Conservation (phyloP, 768 basidiomycete species). For the Amanita rubescens region DNA sequence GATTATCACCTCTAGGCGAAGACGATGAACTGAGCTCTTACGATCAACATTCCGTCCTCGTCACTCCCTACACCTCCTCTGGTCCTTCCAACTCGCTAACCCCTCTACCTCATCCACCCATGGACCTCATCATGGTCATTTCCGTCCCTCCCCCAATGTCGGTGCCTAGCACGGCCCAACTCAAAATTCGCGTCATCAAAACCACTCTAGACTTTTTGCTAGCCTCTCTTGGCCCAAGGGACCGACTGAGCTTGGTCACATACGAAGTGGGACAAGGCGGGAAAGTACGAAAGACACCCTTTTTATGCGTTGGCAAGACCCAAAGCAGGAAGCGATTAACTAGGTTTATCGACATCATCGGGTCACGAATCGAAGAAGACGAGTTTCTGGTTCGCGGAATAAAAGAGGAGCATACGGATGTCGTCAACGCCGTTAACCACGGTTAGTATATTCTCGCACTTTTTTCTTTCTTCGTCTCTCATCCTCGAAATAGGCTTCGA, state of each 20-base stretch:
- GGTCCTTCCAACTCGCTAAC: constrained; percentile 76
- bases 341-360: constrained; percentile 73
- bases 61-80: constrained; percentile 63
- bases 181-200: constrained; percentile 87
- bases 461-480: background rate
- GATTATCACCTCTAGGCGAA: constrained; percentile 62
- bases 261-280: constrained; percentile 87
- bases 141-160: constrained; percentile 74
- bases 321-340: constrained; percentile 64
- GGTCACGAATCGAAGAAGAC: constrained; percentile 35
- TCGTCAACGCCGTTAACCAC: constrained; percentile 97
- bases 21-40: constrained; percentile 60
- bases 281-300: constrained; percentile 87
- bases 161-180: constrained; percentile 68
- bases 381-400: constrained; percentile 62
- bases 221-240: constrained; percentile 65
- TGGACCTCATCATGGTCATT: constrained; percentile 90
- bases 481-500: constrained; percentile 59
- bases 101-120: constrained; percentile 76
- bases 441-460: constrained; percentile 39
- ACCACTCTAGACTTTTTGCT: constrained; percentile 83
- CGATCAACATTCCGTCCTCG: constrained; percentile 49
- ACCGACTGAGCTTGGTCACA: constrained; percentile 85
- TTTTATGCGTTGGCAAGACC: constrained; percentile 63
- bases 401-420: constrained; percentile 93